Base-by-base conservation (phyloP, 2,329 filamentous ascomycete genomes). In the Emmonsiellopsis sp. region DNA sequence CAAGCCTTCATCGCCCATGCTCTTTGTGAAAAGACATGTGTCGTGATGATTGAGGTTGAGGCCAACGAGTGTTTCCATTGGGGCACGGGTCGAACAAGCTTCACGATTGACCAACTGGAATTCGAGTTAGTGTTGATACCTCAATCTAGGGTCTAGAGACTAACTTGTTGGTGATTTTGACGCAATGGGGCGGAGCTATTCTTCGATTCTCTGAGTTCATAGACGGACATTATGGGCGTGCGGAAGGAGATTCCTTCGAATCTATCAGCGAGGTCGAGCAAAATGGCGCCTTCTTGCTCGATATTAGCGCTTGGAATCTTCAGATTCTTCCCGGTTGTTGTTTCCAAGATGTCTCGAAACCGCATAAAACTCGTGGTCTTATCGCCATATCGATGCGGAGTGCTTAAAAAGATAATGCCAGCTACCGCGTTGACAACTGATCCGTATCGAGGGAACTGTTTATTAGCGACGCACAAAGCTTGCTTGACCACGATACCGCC, bases 401-500 rank as follows among this genome's bases (percentile, higher is more conserved):
- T 53, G 3, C 50, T 47, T 17, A 56, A 31, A 33, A 57, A 55
- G 34, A 56, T 39, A 17, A 55, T 43, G 34, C 55, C 55, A 53
- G 49, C 40, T 36, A 57, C 5, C 14, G 40, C 37, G 34, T 33
- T 57, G 48, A 53, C 45, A 44, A 53, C 10, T 34, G 44, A 39
- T 37, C 47, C 52, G 2, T 54, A 54, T 3, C 54, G 44, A 51
- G 33, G 39, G 34, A 36, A 56, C 3, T 44, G 42, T 17, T 44
- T 44, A 14, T 44, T 57, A 39, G 55, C 55, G 40, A 57, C 43
- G 32, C 46, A 57, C 13, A 57, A 55, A 52, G 55, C 55, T 40
- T 57, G 55, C 48, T 57, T 57, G 43, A 53, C 31, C 13, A 57
- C 39, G 42, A 57, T 43, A 11, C 55, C 55, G 34, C 55, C 55